phyloP scores from a whole-genome alignment of 2,329 filamentous ascomycete genomes.

The Exophiala sp. region DNA sequence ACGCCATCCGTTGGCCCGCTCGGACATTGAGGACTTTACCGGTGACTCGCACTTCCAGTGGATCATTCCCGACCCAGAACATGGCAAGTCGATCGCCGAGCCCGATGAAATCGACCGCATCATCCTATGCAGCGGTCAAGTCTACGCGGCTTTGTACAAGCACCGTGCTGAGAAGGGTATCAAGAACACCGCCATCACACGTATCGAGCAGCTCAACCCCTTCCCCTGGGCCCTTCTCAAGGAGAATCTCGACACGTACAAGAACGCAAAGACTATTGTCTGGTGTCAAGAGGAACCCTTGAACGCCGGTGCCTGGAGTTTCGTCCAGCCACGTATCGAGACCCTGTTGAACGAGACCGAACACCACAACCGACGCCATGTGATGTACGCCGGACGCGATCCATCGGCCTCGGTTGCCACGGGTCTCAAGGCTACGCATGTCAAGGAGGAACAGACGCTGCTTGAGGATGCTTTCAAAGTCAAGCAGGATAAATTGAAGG shows the following conservation, averaged over 20 bases:
- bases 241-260: constrained; percentile 94
- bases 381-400: constrained; percentile 93
- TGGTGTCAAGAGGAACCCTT: constrained; percentile 97
- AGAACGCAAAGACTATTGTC: constrained; percentile 94
- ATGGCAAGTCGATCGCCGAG: constrained; percentile 67
- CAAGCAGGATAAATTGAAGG: constrained; percentile 61
- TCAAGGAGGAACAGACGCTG: constrained; percentile 88
- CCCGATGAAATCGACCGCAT: constrained; percentile 88
- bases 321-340: constrained; percentile 95
- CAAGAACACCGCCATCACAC: constrained; percentile 87
- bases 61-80: constrained; percentile 88
- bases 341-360: constrained; percentile 89
- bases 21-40: constrained; percentile 81
- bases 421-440: constrained; percentile 78
- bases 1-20: constrained; percentile 87
- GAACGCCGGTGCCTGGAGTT: constrained; percentile 94
- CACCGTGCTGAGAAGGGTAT: constrained; percentile 80
- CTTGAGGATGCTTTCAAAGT: constrained; percentile 59
- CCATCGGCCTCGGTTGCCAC: constrained; percentile 92
- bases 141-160: constrained; percentile 84
- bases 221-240: constrained; percentile 97
- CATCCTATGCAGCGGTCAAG: constrained; percentile 89
- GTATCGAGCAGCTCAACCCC: constrained; percentile 94
- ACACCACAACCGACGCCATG: constrained; percentile 88
- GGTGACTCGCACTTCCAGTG: constrained; percentile 91